Conservation (phyloP, 176 grass and related monocot genomes). For the Phoenix dactylifera region DNA sequence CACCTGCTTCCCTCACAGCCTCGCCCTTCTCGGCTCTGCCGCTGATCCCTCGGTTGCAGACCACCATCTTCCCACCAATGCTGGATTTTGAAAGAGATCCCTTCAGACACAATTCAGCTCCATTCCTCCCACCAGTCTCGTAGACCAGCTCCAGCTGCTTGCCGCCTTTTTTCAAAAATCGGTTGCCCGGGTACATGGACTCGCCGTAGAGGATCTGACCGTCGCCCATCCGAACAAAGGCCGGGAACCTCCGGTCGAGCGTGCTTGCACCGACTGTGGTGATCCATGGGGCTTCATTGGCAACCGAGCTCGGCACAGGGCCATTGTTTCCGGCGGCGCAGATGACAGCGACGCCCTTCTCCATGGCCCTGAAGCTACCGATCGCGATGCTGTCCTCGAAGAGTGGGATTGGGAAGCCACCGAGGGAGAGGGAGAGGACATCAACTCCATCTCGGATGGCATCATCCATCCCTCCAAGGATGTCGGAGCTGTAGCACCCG, state of each 20-base stretch:
- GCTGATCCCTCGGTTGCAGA: conserved; percentile 67
- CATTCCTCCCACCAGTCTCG: conserved; percentile 34
- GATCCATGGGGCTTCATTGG: conserved; percentile 80
- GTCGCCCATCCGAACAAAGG: conserved; percentile 50
- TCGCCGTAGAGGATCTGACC: conserved; percentile 64
- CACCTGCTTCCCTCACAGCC: conserved; percentile 51
- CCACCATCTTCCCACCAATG: conserved; percentile 71
- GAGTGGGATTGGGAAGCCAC: conserved; percentile 76
- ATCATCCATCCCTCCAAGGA: conserved; percentile 88
- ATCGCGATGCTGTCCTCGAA: conserved; percentile 93
- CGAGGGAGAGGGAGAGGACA: conserved; percentile 71
- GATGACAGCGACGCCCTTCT: conserved; percentile 52
- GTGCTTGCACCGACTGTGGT: conserved; percentile 62
- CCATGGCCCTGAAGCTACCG: conserved; percentile 68
- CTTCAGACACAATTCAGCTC: conserved; percentile 55
- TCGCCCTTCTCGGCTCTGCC: conserved; percentile 69
- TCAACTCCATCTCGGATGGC: conserved; percentile 69
- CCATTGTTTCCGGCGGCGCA: conserved; percentile 77
- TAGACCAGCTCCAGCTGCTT: conserved; percentile 62
- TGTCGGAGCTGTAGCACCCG: conserved; percentile 88
- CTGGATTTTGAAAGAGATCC: conserved; percentile 38
- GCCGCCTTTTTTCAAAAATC: conserved; percentile 54
- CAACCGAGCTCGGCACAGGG: conserved; percentile 44
- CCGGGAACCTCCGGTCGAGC: conserved; percentile 61
- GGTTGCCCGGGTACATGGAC: conserved; percentile 70